Conservation (phyloP, 495 filamentous ascomycete species). For the Evansstolkia leycettana region DNA sequence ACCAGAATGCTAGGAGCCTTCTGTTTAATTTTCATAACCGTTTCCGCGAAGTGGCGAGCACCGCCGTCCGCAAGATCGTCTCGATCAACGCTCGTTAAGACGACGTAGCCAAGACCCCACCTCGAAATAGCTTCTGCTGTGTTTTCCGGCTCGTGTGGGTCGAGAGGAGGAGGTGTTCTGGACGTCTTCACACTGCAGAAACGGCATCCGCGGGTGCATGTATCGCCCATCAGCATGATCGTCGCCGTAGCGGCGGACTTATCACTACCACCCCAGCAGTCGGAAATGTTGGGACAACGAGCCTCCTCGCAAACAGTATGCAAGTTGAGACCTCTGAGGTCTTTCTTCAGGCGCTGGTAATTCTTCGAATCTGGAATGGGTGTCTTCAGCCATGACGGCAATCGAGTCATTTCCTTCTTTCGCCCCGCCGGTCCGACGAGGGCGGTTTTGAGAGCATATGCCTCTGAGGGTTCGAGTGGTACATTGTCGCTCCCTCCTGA, state of each 20-base stretch:
- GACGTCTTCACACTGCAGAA: slow-evolving; percentile 95
- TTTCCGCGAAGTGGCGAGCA: slow-evolving; percentile 85
- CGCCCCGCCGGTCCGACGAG: slow-evolving; percentile 66
- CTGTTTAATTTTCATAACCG: slow-evolving; percentile 83
- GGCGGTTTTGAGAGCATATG: slow-evolving; percentile 55
- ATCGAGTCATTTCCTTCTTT: slow-evolving; percentile 77
- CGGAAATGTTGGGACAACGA: slow-evolving; percentile 90
- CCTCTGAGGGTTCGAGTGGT: slow-evolving; percentile 46
- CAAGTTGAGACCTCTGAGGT: slow-evolving; percentile 76
- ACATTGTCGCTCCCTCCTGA: slow-evolving; percentile 36
- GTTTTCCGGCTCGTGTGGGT: slow-evolving; percentile 94
- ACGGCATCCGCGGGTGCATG: slow-evolving; percentile 90
- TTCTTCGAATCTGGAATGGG: slow-evolving; percentile 76
- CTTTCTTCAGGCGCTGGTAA: slow-evolving; percentile 86
- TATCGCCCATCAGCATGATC: slow-evolving; percentile 99
- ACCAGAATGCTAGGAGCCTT: slow-evolving; percentile 80
- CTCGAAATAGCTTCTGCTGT: slow-evolving; percentile 84
- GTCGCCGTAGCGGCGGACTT: slow-evolving; percentile 90
- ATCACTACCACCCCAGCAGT: slow-evolving; percentile 89
- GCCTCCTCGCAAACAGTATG: slow-evolving; percentile 98
- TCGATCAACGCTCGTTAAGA: slow-evolving; percentile 84
- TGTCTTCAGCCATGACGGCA: slow-evolving; percentile 93
- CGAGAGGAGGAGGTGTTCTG: slow-evolving; percentile 65
- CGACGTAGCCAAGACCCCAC: slow-evolving; percentile 94
- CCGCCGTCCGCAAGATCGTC: slow-evolving; percentile 88